Base-by-base conservation (phyloP, 2,329 filamentous ascomycete species). In the Verticillium isaacii region DNA sequence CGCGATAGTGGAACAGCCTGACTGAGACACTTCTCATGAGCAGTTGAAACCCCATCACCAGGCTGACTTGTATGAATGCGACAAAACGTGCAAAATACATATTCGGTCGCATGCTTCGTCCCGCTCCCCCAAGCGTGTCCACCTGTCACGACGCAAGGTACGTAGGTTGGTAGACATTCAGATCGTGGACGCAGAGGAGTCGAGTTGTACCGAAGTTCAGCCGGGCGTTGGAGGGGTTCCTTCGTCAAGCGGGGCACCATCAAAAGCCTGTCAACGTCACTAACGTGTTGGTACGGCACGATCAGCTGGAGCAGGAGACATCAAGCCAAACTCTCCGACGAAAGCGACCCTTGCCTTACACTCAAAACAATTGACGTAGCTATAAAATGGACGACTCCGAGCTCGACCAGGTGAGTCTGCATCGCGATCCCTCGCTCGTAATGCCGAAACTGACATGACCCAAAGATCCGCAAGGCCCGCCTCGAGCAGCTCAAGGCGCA, bases 401-500 rank as follows among this genome's bases (percentile, higher is more conserved):
- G 66, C 71, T 80, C 56, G 77, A 78, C 25, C 74, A 77, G 71
- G 77, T 77, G 64, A 29, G 50, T 11, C 23, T 32, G 36, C 19
- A 5, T 36, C 29, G 19, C 15, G 17, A 32, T 9, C 25, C 19
- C 9, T 32, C 15, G 56, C 19, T 9, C 15, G 32, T 3, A 5
- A 11, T n/a, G 11, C 17, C 59, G 45, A 15, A 56, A 58, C 19
- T 12, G 25, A 58, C 9, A 5, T 14, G n/a, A 23, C 23, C 29
- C 34, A 17, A 71, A 97, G 90, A 97, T 98, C 73, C 85, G 94
- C 74, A 90, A 92, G 76, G 94, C 94, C 71, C 92, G 95, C 65
- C 88, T 97, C 60, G 91, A 94, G 77, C 93, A 99, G 80, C 89
- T 98, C 68, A 95, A 96, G 77, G 85, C 93, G 69, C 82, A 90